These are phyloP conservation scores for Chara braunii DNA, from an alignment of 139 green algal genomes.

Conservation along the genomic window DNA sequence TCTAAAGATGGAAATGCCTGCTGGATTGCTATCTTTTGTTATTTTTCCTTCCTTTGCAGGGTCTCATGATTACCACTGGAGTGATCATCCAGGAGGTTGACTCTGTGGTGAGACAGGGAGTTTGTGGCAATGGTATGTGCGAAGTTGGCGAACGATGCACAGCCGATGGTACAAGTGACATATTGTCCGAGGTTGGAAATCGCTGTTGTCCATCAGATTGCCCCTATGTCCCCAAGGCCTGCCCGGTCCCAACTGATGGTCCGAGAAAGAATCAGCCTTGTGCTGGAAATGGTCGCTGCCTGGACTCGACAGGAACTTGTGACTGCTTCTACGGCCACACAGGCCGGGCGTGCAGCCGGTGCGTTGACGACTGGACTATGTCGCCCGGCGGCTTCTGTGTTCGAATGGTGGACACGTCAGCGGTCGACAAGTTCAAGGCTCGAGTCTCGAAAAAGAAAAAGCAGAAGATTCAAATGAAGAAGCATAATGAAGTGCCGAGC, in stretches of 20 bases:
- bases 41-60: too few species aligned
- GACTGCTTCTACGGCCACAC: conserved; percentile 28
- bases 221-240: background rate
- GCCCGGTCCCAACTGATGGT: background rate
- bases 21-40: too few species aligned
- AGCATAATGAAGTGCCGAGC: too few species aligned
- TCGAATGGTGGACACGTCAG: too few species aligned
- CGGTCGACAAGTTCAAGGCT: too few species aligned
- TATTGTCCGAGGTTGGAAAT: background rate
- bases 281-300: conserved; percentile 14
- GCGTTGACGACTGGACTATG: too few species aligned
- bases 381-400: too few species aligned
- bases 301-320: conserved; percentile 17
- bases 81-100: background rate
- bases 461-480: too few species aligned
- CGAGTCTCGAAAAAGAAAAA: too few species aligned
- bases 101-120: background rate
- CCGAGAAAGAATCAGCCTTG: background rate
- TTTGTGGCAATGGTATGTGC: conserved; percentile 35
- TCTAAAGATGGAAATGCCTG: too few species aligned
- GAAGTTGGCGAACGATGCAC: conserved; percentile 28
- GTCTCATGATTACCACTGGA: too few species aligned
- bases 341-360: too few species aligned
- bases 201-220: background rate
- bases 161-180: background rate